Base-by-base conservation (phyloP, 768 basidiomycete species). In the Guyanaporus albipodus region DNA sequence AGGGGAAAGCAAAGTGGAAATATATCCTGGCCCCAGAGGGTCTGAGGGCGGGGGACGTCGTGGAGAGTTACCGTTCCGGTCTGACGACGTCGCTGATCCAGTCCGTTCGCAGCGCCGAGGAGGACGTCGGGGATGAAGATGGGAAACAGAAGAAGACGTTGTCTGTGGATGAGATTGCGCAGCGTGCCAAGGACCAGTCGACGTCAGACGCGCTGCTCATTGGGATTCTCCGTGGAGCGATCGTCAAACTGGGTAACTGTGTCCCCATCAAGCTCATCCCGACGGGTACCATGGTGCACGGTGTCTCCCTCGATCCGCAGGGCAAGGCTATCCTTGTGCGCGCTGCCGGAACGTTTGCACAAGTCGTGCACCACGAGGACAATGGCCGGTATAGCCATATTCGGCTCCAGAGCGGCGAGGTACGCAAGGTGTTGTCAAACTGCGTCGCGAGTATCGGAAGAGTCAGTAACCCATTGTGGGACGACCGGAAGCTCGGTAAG, bases 1-100 rank as follows among this genome's bases (percentile, higher is more conserved):
- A 76, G 50, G 85, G 80, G 1, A 65, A 48, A 49, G 71, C 76
- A 50, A 76, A 71, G 57, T 95, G 87, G 83, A 87, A 82, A 60
- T 99, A 99, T 63, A 93, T 99, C 59, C 71, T 98, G 36, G 93
- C 96, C 2, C 84, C 89, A 7, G 91, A 94, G 52, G 92, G 90
- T 6, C 69, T 97, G 55, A 73, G 89, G 32, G 89, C 91, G 6
- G 96, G 96, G 1, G 87, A 94, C 57, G 74, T 80, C 22, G 90
- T 98, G 37, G 80, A 88, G 67, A 89, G 86, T 52, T 98, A 90
- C 69, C 74, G 90, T 44, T 67, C 75, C 47, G 93, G 93, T 24
- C 86, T 97, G 38, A 83, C 92, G 0, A 71, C 81, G 17, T 88
- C 81, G 2, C 76, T 48, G 77, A 87, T 19, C 79, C 85, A 39